These are phyloP conservation scores for Dactylellina parvicollis DNA, from an alignment of 2,329 filamentous ascomycete species.

Conservation along the genomic window DNA sequence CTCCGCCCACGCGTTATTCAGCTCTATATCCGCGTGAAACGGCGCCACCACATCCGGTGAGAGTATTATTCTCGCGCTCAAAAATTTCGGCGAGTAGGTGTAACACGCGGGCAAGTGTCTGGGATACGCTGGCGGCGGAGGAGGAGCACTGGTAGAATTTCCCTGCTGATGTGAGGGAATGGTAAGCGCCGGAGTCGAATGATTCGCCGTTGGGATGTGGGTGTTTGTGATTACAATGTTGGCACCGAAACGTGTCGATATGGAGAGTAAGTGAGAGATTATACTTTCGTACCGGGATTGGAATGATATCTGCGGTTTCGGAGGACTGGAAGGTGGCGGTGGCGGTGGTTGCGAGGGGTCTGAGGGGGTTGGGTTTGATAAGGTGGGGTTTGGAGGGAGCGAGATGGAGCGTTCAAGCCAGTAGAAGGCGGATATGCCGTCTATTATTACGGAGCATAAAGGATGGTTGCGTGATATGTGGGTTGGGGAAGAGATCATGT, in stretches of 20 bases:
- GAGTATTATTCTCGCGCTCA: constrained; percentile 46
- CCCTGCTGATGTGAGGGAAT: background rate
- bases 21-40: constrained; percentile 38
- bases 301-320: constrained; percentile 13
- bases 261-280: constrained; percentile 12
- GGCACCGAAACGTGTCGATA: constrained; percentile 31
- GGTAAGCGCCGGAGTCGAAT: background rate
- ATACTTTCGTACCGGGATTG: constrained; percentile 37
- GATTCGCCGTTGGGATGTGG: constrained; percentile 17
- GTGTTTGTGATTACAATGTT: constrained; percentile 44
- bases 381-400: constrained; percentile 4
- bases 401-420: constrained; percentile 42
- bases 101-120: constrained; percentile 45
- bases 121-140: constrained; percentile 16
- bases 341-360: background rate
- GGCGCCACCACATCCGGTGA: constrained; percentile 40
- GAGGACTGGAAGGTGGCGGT: background rate
- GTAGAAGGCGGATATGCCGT: constrained; percentile 54
- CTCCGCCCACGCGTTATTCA: constrained; percentile 36
- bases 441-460: constrained; percentile 43
- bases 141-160: background rate
- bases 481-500: constrained; percentile 17
- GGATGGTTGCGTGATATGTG: constrained; percentile 26
- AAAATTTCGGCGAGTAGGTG: constrained; percentile 44
- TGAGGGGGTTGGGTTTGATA: background rate